Evolutionary conservation across 2,329 filamentous ascomycete species (phyloP).

Genomic region (Tolypocladium ophioglossoides): DNA sequence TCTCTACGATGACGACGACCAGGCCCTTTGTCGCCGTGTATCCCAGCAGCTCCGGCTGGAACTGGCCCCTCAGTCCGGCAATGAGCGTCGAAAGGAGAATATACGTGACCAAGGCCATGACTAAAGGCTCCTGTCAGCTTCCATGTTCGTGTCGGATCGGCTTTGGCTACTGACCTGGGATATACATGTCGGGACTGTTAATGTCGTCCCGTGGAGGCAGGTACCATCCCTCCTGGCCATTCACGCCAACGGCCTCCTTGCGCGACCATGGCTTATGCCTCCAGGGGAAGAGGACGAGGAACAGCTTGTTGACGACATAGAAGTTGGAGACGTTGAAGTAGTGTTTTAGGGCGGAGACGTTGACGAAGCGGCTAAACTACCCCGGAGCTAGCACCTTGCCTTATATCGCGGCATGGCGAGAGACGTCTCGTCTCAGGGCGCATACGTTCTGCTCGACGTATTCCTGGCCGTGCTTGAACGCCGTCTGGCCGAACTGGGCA

Average conservation of each 20-base stretch:
- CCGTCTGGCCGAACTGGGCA: constrained; percentile 85
- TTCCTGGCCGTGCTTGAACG: constrained; percentile 83
- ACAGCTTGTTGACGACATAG: constrained; percentile 89
- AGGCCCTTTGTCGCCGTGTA: constrained; percentile 79
- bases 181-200: constrained; percentile 99
- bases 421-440: neutral
- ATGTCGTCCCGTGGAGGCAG: constrained; percentile 88
- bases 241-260: constrained; percentile 65
- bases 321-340: constrained; percentile 99
- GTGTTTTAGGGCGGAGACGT: constrained; percentile 86
- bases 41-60: constrained; percentile 87
- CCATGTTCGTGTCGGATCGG: no score
- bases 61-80: constrained; percentile 79
- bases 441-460: constrained; percentile 91
- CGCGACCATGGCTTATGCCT: constrained; percentile 95
- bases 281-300: constrained; percentile 94
- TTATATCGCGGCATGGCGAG: no score
- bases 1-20: constrained; percentile 76
- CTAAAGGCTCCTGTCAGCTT: constrained; percentile 23
- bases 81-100: constrained; percentile 87
- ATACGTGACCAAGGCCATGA: constrained; percentile 97
- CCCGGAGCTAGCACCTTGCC: constrained; percentile 6
- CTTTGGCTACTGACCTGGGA: constrained; percentile 47
- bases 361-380: constrained; percentile 64
- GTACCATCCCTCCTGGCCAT: constrained; percentile 65